Conservation (phyloP, 208 protist genomes). For the Leishmania gerbilli region DNA sequence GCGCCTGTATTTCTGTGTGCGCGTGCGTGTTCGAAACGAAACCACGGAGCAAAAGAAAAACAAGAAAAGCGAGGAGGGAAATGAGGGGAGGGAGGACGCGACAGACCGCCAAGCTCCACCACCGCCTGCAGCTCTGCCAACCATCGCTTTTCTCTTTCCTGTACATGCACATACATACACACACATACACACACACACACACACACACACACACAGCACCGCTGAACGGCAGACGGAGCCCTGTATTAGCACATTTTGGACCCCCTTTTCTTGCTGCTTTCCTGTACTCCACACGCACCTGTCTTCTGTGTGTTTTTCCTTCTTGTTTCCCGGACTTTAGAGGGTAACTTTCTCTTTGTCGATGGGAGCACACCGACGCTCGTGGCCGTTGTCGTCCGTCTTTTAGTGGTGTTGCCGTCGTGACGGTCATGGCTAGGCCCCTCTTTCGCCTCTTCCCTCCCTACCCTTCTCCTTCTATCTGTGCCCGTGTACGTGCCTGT, state of each 20-base stretch:
- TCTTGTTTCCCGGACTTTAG: neutral
- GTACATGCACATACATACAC: neutral
- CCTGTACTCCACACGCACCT: neutral
- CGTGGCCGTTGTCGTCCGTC: neutral
- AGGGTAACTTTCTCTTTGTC: neutral
- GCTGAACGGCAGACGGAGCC: neutral
- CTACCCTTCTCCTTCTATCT: neutral
- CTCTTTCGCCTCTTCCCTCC: neutral
- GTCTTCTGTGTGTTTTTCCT: neutral
- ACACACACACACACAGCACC: neutral
- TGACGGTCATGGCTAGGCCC: neutral
- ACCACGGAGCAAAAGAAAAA: too few relatives aligned
- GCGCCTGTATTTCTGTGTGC: too few relatives aligned
- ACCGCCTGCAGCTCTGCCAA: too few relatives aligned
- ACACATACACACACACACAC: neutral
- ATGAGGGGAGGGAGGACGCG: too few relatives aligned
- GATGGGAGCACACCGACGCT: neutral
- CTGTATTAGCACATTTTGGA: neutral
- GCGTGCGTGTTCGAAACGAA: too few relatives aligned
- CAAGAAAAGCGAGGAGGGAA: too few relatives aligned
- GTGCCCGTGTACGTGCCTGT: neutral
- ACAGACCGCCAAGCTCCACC: too few relatives aligned
- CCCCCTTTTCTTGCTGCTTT: neutral
- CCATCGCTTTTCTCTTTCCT: too few relatives aligned
- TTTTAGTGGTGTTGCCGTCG: neutral